These are phyloP conservation scores for Saccharomycopsis olivae DNA, from an alignment of 805 yeast genomes.

Conservation along the genomic window DNA sequence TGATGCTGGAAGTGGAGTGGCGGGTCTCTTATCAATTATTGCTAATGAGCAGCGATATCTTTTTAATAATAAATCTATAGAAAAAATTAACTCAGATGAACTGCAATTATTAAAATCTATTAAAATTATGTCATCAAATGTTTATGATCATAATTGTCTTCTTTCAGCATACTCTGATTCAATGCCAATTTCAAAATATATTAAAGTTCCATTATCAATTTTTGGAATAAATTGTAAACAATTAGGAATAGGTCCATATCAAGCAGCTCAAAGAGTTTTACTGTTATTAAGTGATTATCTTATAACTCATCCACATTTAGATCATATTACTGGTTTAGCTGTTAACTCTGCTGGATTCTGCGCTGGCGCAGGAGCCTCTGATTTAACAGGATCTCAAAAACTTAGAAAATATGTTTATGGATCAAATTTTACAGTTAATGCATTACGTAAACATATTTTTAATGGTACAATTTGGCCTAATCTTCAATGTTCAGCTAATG, in stretches of 20 bases:
- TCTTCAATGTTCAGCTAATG: constrained; percentile 24
- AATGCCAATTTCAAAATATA: constrained; percentile 21
- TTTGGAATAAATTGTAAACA: constrained; percentile 18
- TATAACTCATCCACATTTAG: constrained; percentile 78
- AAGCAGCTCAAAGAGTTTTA: constrained; percentile 26
- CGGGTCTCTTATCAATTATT: constrained; percentile 38
- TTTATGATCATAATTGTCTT: constrained; percentile 6
- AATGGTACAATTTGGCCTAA: constrained; percentile 81
- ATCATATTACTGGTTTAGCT: constrained; percentile 61
- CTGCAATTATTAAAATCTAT: not conserved
- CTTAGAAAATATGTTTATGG: constrained; percentile 43
- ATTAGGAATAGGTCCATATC: constrained; percentile 21
- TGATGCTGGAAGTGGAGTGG: constrained; percentile 74
- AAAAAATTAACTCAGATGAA: not conserved
- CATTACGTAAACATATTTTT: constrained; percentile 47
- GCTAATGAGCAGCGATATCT: constrained; percentile 13
- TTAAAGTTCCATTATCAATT: constrained; percentile 24
- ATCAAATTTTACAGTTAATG: constrained; percentile 37
- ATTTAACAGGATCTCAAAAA: constrained; percentile 18
- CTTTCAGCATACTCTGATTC: constrained; percentile 28
- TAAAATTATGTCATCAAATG: constrained; percentile 8
- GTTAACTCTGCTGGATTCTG: constrained; percentile 61
- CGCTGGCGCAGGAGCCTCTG: too few species aligned
- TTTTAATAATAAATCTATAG: not conserved
- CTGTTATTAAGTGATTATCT: constrained; percentile 34